These are phyloP conservation scores for Cladosporium sphaerospermum DNA, from an alignment of 2,329 filamentous ascomycete species.

Conservation along the genomic window DNA sequence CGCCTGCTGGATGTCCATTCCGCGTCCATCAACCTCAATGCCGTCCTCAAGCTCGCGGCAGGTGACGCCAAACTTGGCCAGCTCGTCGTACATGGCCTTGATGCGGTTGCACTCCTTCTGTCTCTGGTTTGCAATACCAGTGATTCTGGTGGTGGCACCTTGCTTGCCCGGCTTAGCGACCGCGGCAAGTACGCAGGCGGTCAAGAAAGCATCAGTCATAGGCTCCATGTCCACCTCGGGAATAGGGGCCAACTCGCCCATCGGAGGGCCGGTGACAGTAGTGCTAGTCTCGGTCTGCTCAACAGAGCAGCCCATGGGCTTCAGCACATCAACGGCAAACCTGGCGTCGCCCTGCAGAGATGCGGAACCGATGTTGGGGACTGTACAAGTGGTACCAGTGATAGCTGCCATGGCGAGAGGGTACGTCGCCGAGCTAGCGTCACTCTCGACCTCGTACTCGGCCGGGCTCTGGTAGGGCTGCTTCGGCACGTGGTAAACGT, in stretches of 20 bases:
- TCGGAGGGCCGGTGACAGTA: constrained; percentile 81
- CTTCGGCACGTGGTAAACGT: constrained; percentile 91
- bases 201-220: constrained; percentile 98
- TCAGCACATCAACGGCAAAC: constrained; percentile 83
- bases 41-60: constrained; percentile 90
- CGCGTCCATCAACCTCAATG: constrained; percentile 64
- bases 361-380: constrained; percentile 89
- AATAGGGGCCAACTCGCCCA: constrained; percentile 67
- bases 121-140: constrained; percentile 92
- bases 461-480: constrained; percentile 75
- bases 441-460: constrained; percentile 89
- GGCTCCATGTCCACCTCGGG: constrained; percentile 93
- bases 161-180: constrained; percentile 66
- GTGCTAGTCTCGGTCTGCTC: constrained; percentile 79
- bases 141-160: constrained; percentile 68
- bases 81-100: constrained; percentile 86
- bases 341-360: constrained; percentile 92
- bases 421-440: constrained; percentile 96
- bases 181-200: constrained; percentile 85
- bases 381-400: constrained; percentile 88
- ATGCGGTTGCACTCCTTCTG: constrained; percentile 99
- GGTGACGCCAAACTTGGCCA: constrained; percentile 84
- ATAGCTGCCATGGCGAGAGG: constrained; percentile 91
- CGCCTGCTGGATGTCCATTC: constrained; percentile 50
- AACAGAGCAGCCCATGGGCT: constrained; percentile 89